These are phyloP conservation scores for Phytophthora rubi DNA, from an alignment of 352 stramenopile genomes.

Conservation along the genomic window DNA sequence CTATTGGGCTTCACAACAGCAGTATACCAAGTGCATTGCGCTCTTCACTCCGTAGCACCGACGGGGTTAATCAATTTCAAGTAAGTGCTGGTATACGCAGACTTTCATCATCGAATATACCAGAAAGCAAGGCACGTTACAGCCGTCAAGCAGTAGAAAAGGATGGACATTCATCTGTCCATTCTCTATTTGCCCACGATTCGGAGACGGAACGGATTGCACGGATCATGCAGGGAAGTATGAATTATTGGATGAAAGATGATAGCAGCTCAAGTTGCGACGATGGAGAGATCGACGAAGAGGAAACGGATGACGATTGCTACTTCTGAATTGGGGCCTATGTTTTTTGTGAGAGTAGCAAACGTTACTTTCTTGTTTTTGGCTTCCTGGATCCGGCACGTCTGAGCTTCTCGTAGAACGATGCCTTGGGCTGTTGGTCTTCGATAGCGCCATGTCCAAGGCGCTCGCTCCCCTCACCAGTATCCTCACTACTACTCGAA, in stretches of 20 bases:
- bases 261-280: conserved; percentile 33
- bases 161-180: conserved; percentile 5
- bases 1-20: not conserved
- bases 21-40: not conserved
- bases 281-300: conserved; percentile 39
- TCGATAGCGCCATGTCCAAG: conserved; percentile 1
- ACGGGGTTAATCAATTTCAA: too few species aligned
- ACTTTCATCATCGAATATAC: not conserved
- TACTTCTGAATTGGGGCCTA: conserved; percentile 31
- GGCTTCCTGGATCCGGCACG: conserved; percentile 59
- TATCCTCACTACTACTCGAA: conserved; percentile 20
- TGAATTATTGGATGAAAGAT: conserved; percentile 67
- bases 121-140: not conserved
- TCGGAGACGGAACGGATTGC: conserved; percentile 83
- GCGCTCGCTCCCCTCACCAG: conserved; percentile 33
- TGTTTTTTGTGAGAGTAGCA: not conserved
- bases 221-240: conserved; percentile 77
- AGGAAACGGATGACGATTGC: conserved; percentile 42
- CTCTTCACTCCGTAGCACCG: not conserved
- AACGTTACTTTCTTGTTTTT: conserved; percentile 49
- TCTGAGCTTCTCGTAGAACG: conserved; percentile 83
- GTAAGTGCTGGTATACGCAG: not conserved
- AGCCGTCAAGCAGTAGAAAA: conserved; percentile 1
- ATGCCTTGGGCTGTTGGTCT: conserved; percentile 47
- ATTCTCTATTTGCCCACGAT: conserved; percentile 42